Evolutionary conservation across 495 filamentous ascomycete genomes (phyloP), one percentile per base, ranked within the genome.

Genomic region (Penicillium subrubescens): DNA sequence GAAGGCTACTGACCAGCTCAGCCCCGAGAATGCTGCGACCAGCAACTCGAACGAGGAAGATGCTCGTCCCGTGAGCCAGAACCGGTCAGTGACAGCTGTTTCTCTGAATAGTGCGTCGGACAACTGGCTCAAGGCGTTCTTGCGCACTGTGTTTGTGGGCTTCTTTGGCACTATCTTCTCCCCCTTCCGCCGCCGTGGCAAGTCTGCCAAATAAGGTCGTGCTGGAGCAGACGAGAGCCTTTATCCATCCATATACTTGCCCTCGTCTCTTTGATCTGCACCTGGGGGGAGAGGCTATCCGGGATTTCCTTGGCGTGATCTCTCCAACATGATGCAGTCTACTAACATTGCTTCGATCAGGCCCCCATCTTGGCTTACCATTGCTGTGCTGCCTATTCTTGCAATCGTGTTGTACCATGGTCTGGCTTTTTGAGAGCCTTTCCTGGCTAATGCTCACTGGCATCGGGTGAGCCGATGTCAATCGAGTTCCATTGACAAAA

Each of bases 51-150:
- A 74, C 34, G 78, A 73, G 60, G 76, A 75, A 57, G 76, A 77
- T 56, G 67, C 75, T 75, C 75, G 75, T 62, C 73, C 79, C 15
- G 37, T 67, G 67, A 81, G 76, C 69, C 77, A 79, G 71, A 79
- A 76, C 64, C 80, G 75, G 73, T 81, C 80, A 74, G 77, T 81
- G 56, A 73, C 73, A 60, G 77, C 78, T 71, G 74, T 81, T 71
- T 79, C 80, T 70, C 62, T 79, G 66, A 79, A 78, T 71, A 71
- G 70, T 66, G 69, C 75, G 70, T 62, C 69, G 58, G 77, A 79
- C 67, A 77, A 73, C 70, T 82, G 80, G 80, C 72, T 82, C 72
- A 79, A 75, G 68, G 74, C 70, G 59, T 71, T 82, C 62, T 67
- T 80, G 66, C 79, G 79, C 61, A 72, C 77, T 39, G 73, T 82